Evolutionary conservation across 2,329 filamentous ascomycete genomes (phyloP).

Genomic region (Hymenoscyphus scutula): DNA sequence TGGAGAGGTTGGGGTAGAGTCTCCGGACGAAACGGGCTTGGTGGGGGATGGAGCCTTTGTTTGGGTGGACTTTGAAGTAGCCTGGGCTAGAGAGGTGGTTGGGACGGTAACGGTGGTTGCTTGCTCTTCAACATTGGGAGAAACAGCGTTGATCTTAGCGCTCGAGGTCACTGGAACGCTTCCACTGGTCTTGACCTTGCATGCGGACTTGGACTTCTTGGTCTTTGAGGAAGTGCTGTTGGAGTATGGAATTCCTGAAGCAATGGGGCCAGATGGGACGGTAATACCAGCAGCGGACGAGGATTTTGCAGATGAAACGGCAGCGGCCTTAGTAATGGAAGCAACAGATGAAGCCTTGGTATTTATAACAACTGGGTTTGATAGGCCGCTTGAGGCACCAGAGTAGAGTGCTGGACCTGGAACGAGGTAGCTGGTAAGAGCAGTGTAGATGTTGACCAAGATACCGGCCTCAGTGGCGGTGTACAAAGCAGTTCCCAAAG

Average conservation of each 20-base stretch:
- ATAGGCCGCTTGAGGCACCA: background rate
- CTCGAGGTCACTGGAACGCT: background rate
- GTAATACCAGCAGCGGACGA: conserved; percentile 6
- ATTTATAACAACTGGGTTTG: background rate
- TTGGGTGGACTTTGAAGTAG: background rate
- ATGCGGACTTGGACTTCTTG: conserved; percentile 21
- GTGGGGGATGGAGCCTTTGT: background rate
- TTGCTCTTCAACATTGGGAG: background rate
- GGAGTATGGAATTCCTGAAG: conserved; percentile 10
- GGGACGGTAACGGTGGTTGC: conserved; percentile 16
- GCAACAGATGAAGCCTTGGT: background rate
- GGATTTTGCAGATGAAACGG: conserved; percentile 15
- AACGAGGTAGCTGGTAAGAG: conserved; percentile 34
- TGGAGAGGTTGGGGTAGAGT: conserved; percentile 7
- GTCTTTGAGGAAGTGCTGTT: conserved; percentile 18
- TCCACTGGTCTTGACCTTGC: conserved; percentile 19
- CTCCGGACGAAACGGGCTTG: background rate
- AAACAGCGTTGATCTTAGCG: background rate
- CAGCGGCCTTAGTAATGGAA: conserved; percentile 9
- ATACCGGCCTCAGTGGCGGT: conserved; percentile 43
- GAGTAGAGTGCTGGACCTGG: conserved; percentile 38
- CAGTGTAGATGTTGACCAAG: conserved; percentile 40
- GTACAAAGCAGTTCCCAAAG: conserved; percentile 42
- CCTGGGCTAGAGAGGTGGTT: background rate
- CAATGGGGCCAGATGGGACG: conserved; percentile 14